Percentiles rank a stretch among this genome's conserved stretches.
These are phyloP conservation scores for Lodderomyces metapsilosis DNA, from an alignment of 1,139 yeast genomes.

Conservation along the genomic window DNA sequence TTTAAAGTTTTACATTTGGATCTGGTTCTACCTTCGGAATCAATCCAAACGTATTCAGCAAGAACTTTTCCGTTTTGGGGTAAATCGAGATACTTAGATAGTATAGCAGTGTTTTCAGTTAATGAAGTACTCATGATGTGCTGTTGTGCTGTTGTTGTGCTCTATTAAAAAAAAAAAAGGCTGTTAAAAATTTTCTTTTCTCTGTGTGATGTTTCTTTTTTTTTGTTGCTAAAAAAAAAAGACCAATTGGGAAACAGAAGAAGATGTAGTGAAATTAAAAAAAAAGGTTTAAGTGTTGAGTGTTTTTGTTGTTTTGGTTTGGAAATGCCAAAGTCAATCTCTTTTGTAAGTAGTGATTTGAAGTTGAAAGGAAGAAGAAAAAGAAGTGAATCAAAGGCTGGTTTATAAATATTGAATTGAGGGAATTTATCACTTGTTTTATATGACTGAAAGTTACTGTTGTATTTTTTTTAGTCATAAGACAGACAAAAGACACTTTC, in stretches of 20 bases:
- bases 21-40: slow-evolving; percentile 87
- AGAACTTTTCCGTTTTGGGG: slow-evolving; percentile 83
- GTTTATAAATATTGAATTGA: background rate
- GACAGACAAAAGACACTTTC: too few species aligned
- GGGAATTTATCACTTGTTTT: background rate
- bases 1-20: slow-evolving; percentile 88
- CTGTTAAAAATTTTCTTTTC: background rate
- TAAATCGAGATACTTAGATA: slow-evolving; percentile 78
- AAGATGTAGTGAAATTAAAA: background rate
- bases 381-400: background rate
- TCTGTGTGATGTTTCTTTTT: background rate
- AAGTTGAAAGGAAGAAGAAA: background rate
- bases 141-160: background rate
- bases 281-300: background rate
- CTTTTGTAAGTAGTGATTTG: background rate
- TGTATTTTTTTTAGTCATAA: background rate
- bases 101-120: slow-evolving; percentile 70
- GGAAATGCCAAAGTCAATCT: background rate
- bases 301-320: background rate
- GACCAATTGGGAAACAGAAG: background rate
- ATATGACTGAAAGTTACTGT: background rate
- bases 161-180: too few species aligned
- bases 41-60: slow-evolving; percentile 98
- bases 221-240: slow-evolving; percentile 1
- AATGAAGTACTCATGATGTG: slow-evolving; percentile 37